phyloP scores from a whole-genome alignment of 495 filamentous ascomycete genomes.

The Annulohypoxylon nitens region DNA sequence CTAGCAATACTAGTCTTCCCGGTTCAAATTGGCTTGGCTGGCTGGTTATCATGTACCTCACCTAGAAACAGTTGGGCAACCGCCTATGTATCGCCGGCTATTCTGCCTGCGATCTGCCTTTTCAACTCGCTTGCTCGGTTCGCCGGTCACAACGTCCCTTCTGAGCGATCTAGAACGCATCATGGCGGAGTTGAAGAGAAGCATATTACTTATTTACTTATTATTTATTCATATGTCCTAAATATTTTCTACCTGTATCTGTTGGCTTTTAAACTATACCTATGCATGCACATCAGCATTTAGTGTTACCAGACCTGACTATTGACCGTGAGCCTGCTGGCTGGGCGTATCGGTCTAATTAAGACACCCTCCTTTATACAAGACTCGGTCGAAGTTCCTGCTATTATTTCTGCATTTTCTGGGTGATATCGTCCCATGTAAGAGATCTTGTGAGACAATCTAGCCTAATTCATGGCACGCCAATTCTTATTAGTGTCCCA shows the following conservation, averaged over 20 bases:
- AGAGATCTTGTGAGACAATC: slow-evolving; percentile 31
- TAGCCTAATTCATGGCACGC: slow-evolving; percentile 12
- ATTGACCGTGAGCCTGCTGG: slow-evolving; percentile 37
- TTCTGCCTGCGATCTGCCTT: slow-evolving; percentile 1
- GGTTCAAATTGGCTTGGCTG: neutral
- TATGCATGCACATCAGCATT: slow-evolving; percentile 43
- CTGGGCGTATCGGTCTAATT: slow-evolving; percentile 21
- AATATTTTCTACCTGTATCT: slow-evolving; percentile 12
- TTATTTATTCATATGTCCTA: slow-evolving; percentile 25
- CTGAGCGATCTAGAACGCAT: slow-evolving; percentile 19
- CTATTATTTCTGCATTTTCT: slow-evolving; percentile 3
- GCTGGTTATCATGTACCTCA: neutral
- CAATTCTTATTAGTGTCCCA: slow-evolving; percentile 27
- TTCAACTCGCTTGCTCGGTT: neutral
- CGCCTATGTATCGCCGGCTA: slow-evolving; percentile 1
- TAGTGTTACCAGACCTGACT: slow-evolving; percentile 30
- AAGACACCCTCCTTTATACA: slow-evolving; percentile 17
- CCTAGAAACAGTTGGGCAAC: neutral
- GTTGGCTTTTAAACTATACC: slow-evolving; percentile 17
- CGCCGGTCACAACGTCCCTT: neutral
- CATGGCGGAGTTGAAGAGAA: slow-evolving; percentile 35
- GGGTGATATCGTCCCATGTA: slow-evolving; percentile 11
- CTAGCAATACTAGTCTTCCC: slow-evolving; percentile 30
- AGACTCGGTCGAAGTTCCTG: slow-evolving; percentile 15
- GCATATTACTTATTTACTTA: neutral